phyloP scores from a whole-genome alignment of 371 early-diverging fungal species.

The Globomyces sp. region DNA sequence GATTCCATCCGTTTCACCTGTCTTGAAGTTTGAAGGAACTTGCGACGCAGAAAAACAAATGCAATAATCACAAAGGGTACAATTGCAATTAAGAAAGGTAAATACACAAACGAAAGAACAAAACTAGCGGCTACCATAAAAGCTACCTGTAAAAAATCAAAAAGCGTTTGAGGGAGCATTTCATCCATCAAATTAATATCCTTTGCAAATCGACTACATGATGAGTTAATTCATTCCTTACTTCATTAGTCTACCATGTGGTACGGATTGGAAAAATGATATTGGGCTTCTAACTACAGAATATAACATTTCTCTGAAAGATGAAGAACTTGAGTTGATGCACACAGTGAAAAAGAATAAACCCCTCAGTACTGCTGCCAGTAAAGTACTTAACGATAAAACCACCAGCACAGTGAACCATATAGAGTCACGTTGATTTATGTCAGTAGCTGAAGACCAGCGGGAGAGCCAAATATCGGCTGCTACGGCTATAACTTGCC shows the following conservation, averaged over 20 bases:
- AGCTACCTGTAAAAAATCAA: constrained; percentile 45
- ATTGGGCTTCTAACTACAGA: constrained; percentile 42
- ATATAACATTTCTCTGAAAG: constrained; percentile 37
- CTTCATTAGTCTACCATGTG: constrained; percentile 46
- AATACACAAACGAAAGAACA: constrained; percentile 28
- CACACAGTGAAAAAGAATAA: constrained; percentile 34
- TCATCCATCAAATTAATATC: constrained; percentile 38
- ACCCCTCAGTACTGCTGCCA: constrained; percentile 33
- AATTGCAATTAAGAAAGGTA: constrained; percentile 39
- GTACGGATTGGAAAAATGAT: constrained; percentile 45
- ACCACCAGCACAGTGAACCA: constrained; percentile 25
- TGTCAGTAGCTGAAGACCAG: constrained; percentile 31
- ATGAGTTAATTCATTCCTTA: neutral
- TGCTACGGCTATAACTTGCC: constrained; percentile 29
- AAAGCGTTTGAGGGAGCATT: constrained; percentile 43
- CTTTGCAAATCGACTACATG: constrained; percentile 36
- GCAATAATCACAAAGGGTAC: constrained; percentile 38
- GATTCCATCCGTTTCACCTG: constrained; percentile 50
- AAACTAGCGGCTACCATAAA: constrained; percentile 39
- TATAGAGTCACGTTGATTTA: constrained; percentile 20
- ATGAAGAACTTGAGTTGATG: constrained; percentile 25
- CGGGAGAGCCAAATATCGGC: constrained; percentile 38
- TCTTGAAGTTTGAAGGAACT: constrained; percentile 37
- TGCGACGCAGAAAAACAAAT: constrained; percentile 32
- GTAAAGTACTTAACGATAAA: constrained; percentile 28